Evolutionary conservation across 164 flowering plant species (phyloP).

Genomic region (Piper betle): DNA sequence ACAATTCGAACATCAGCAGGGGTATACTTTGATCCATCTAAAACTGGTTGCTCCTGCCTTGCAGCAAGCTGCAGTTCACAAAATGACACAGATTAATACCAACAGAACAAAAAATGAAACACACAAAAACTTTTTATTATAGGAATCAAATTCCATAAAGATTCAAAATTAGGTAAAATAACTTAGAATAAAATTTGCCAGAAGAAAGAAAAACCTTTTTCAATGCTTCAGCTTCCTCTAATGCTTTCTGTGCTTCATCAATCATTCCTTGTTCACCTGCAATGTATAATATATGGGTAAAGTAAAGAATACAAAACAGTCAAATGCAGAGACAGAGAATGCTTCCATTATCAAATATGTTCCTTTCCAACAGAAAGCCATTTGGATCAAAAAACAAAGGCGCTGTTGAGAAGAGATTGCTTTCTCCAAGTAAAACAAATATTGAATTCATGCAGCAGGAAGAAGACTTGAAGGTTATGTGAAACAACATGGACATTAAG

Average conservation of each 20-base stretch:
- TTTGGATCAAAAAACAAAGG: neutral
- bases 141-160: neutral
- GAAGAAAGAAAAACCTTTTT: constrained; percentile 49
- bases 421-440: neutral
- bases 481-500: too few species aligned
- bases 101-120: neutral
- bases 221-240: constrained; percentile 97
- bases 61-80: constrained; percentile 43
- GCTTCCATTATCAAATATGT: neutral
- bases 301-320: neutral
- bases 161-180: neutral
- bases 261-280: constrained; percentile 97
- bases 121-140: neutral
- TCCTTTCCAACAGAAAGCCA: neutral
- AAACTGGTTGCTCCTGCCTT: constrained; percentile 56
- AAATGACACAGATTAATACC: neutral
- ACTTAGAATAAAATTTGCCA: neutral
- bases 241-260: constrained; percentile 91
- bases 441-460: neutral
- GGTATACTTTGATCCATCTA: constrained; percentile 75
- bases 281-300: neutral
- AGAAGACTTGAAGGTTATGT: too few species aligned
- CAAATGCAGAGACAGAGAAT: neutral
- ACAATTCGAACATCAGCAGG: constrained; percentile 98
- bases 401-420: neutral